Percentiles rank a stretch among this genome's conserved stretches.
Evolutionary conservation across 176 grass and related monocot genomes (phyloP).

Genomic region (Elaeis guineensis): DNA sequence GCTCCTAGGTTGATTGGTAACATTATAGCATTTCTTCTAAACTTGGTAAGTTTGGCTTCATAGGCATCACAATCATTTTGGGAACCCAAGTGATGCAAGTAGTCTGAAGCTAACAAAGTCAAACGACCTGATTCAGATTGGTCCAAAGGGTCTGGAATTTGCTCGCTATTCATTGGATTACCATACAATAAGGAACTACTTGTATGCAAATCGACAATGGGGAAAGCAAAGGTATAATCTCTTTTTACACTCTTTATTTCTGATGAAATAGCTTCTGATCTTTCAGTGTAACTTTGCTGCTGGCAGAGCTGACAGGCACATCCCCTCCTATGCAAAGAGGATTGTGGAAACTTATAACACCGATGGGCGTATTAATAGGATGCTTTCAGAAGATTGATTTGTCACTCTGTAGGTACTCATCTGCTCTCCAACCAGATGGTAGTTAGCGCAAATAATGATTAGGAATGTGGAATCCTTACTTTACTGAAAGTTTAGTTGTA

Average conservation of each 20-base stretch:
- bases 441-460: neutral
- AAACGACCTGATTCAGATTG: conserved; percentile 40
- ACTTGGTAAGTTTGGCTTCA: conserved; percentile 42
- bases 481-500: no score
- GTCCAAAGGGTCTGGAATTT: conserved; percentile 91
- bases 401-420: neutral
- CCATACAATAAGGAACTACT: conserved; percentile 85
- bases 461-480: no score
- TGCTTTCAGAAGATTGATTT: conserved; percentile 29
- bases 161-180: conserved; percentile 96
- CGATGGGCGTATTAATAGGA: conserved; percentile 46
- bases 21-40: conserved; percentile 70
- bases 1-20: conserved; percentile 77
- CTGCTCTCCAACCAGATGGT: neutral
- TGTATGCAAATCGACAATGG: conserved; percentile 70
- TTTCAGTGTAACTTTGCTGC: neutral
- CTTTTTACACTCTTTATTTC: neutral
- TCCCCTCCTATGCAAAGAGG: conserved; percentile 77
- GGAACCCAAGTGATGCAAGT: no score
- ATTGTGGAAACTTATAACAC: conserved; percentile 69
- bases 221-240: conserved; percentile 53
- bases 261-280: neutral
- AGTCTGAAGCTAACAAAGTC: no score
- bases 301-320: conserved; percentile 71
- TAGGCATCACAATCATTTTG: no score